These are phyloP conservation scores for Pisolithus thermaeus DNA, from an alignment of 1,284 basidiomycete genomes.

Conservation along the genomic window DNA sequence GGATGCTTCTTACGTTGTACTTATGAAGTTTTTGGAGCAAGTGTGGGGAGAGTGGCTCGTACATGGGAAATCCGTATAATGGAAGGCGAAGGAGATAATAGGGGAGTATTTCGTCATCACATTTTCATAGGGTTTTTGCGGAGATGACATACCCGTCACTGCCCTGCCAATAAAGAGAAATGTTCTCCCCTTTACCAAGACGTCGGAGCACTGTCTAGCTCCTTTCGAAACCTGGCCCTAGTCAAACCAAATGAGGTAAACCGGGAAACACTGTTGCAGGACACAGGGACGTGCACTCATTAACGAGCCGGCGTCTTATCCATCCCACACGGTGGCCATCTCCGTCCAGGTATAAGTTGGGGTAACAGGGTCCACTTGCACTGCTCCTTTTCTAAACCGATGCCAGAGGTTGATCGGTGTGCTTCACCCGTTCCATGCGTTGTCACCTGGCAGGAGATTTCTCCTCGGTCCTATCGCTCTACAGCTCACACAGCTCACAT, in stretches of 20 bases:
- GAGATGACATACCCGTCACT: conserved; percentile 36
- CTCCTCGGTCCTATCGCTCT: no score
- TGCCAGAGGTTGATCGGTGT: no score
- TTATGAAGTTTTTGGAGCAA: conserved; percentile 41
- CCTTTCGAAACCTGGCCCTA: conserved; percentile 22
- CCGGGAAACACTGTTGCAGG: conserved; percentile 29
- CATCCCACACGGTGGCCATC: no score
- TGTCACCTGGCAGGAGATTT: no score
- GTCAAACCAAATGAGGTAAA: conserved; percentile 33
- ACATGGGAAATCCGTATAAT: conserved; percentile 49
- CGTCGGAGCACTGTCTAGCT: neutral
- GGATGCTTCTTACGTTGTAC: neutral
- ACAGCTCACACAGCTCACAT: no score
- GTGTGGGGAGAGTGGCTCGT: conserved; percentile 50
- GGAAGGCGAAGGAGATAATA: neutral
- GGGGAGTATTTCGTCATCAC: neutral
- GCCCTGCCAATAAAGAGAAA: conserved; percentile 35
- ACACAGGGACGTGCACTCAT: conserved; percentile 8
- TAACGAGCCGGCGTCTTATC: no score
- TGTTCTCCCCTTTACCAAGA: conserved; percentile 44
- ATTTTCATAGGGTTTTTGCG: no score
- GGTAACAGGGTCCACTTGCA: no score
- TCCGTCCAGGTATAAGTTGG: no score
- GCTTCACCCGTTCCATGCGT: no score
- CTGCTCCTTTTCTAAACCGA: no score